These are phyloP conservation scores for Cercospora zeina DNA, from an alignment of 2,329 filamentous ascomycete genomes.

Conservation along the genomic window DNA sequence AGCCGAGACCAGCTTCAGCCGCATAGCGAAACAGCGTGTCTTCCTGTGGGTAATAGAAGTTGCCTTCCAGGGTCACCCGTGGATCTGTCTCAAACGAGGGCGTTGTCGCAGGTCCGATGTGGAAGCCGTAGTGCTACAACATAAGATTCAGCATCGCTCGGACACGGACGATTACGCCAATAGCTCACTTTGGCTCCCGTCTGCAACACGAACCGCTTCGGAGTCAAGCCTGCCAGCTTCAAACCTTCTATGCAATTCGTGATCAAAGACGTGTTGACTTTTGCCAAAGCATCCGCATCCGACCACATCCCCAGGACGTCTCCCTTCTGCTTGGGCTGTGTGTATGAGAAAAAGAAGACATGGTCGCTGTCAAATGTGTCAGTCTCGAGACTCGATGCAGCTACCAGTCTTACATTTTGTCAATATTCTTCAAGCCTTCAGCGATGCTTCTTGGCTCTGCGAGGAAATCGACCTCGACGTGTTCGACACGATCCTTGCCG, in stretches of 20 bases:
- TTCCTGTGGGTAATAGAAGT: constrained; percentile 58
- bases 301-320: constrained; percentile 33
- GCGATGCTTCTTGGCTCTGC: constrained; percentile 39
- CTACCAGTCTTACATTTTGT: constrained; percentile 15
- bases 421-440: constrained; percentile 27
- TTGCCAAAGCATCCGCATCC: constrained; percentile 44
- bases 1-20: constrained; percentile 34
- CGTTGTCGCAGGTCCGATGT: constrained; percentile 47
- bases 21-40: constrained; percentile 50
- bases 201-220: constrained; percentile 51
- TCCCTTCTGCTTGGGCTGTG: constrained; percentile 40
- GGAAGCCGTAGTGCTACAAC: constrained; percentile 47
- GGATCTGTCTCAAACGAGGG: constrained; percentile 52
- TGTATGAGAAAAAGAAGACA: constrained; percentile 56
- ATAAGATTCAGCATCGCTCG: background rate
- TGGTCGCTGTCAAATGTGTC: constrained; percentile 39
- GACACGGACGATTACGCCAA: background rate
- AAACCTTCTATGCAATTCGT: constrained; percentile 23
- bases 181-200: constrained; percentile 47
- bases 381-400: background rate
- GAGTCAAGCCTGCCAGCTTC: constrained; percentile 33
- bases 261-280: constrained; percentile 23
- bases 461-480: constrained; percentile 39
- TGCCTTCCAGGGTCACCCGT: constrained; percentile 47
- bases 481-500: constrained; percentile 24